Conservation (phyloP, 2,329 filamentous ascomycete species). For the Claviceps pazoutovae region DNA sequence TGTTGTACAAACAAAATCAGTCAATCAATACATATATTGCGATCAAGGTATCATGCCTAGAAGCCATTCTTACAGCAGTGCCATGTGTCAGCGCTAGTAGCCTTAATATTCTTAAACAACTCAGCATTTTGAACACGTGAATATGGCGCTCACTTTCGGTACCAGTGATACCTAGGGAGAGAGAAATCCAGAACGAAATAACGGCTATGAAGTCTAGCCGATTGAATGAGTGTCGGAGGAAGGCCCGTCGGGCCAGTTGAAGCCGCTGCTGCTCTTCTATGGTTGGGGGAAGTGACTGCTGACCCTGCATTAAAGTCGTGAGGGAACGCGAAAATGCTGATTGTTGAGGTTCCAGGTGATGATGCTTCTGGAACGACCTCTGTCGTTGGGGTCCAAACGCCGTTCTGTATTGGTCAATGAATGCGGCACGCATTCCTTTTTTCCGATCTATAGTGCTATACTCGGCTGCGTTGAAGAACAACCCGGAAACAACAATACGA, state of each 20-base stretch:
- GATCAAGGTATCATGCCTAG: background rate
- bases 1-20: constrained; percentile 5
- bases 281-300: constrained; percentile 42
- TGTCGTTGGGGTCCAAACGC: constrained; percentile 74
- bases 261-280: constrained; percentile 67
- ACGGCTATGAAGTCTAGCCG: constrained; percentile 89
- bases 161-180: constrained; percentile 55
- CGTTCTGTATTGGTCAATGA: constrained; percentile 61
- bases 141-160: constrained; percentile 58
- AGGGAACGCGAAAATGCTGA: constrained; percentile 63
- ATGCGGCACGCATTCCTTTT: constrained; percentile 56
- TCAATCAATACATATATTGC: background rate
- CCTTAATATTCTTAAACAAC: constrained; percentile 81
- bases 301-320: constrained; percentile 61
- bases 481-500: constrained; percentile 82
- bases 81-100: constrained; percentile 86
- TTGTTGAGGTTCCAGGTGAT: constrained; percentile 33
- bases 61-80: constrained; percentile 53
- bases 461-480: constrained; percentile 78
- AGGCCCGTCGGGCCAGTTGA: constrained; percentile 79
- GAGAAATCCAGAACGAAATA: constrained; percentile 88
- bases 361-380: constrained; percentile 44
- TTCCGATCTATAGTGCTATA: constrained; percentile 82
- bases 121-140: constrained; percentile 92
- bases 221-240: constrained; percentile 90